Conservation (phyloP, 176 grass and related monocot genomes). For the Poa annua region DNA sequence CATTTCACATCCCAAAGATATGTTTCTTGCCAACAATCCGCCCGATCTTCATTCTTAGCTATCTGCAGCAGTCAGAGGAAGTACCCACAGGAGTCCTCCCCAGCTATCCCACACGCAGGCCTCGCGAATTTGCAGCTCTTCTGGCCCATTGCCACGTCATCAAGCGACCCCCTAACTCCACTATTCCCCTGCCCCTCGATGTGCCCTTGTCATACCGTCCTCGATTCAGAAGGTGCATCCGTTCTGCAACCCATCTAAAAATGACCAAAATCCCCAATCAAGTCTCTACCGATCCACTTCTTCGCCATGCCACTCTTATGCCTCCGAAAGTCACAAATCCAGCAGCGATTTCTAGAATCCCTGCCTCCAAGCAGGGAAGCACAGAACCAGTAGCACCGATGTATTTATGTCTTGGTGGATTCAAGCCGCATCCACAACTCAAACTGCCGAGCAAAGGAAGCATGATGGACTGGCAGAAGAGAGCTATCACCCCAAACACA, state of each 20-base stretch:
- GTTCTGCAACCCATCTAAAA: not conserved
- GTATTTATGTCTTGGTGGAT: not conserved
- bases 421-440: not conserved
- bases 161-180: not conserved
- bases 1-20: not conserved
- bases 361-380: not conserved
- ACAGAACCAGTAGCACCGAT: not conserved
- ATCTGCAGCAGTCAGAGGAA: not conserved
- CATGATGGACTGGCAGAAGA: not conserved
- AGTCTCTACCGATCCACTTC: not conserved
- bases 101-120: not conserved
- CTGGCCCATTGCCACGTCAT: not conserved
- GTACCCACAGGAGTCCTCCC: not conserved
- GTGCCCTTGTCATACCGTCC: not conserved
- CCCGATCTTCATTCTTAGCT: too few relatives aligned
- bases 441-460: not conserved
- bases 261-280: not conserved
- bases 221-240: not conserved
- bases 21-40: not conserved
- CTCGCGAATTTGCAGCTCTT: not conserved
- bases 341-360: not conserved
- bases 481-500: not conserved
- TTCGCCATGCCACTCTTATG: not conserved
- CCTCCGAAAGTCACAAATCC: not conserved
- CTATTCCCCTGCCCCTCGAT: not conserved